These are phyloP conservation scores for sunflower (Helianthus annuus) DNA, from an alignment of 129 eudicot species.

Conservation along the genomic window HanXRQr2.0-SUNRISE NC_035441.2:96730695-96731194, in stretches of 20 bases:
- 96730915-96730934: slow-evolving; percentile 29
- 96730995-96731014: slow-evolving; percentile 3
- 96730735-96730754: slow-evolving; percentile 33
- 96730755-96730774: slow-evolving; percentile 32
- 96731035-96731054: not conserved
- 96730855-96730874: slow-evolving; percentile 8
- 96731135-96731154: no score
- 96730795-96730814: slow-evolving; percentile 31
- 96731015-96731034: slow-evolving; percentile 32
- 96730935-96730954: slow-evolving; percentile 21
- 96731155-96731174: slow-evolving; percentile 27
- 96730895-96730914: slow-evolving; percentile 15
- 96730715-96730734: slow-evolving; percentile 8
- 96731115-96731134: no score
- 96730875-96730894: slow-evolving; percentile 12
- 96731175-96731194: slow-evolving; percentile 14
- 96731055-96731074: no score
- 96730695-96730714: slow-evolving; percentile 4
- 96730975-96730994: slow-evolving; percentile 16
- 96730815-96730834: slow-evolving; percentile 12
- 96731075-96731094: no score
- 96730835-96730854: slow-evolving; percentile 24
- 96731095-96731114: no score
- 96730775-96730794: slow-evolving; percentile 43
- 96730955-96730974: slow-evolving; percentile 19